Evolutionary conservation across 169 alveolate species (phyloP).

Genomic region (Babesia ovis): DNA sequence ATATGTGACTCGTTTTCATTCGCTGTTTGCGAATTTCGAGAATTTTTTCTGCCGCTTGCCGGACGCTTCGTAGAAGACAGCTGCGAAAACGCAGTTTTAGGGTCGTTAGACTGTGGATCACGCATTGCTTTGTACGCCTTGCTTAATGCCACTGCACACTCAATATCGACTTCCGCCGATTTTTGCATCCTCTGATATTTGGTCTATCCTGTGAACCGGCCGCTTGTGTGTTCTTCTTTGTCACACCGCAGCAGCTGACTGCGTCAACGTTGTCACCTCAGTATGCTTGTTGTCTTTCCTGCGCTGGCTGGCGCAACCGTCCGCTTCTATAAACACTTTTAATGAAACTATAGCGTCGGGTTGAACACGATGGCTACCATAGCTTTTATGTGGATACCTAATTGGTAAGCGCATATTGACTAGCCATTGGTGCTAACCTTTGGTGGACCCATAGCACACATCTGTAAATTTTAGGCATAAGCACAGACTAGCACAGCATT

Average conservation of each 20-base stretch:
- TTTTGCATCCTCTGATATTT: not conserved
- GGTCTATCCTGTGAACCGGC: not conserved
- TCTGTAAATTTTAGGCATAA: too few relatives aligned
- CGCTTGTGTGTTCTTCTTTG: too few relatives aligned
- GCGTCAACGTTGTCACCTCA: too few relatives aligned
- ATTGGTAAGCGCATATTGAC: not conserved
- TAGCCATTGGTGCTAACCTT: not conserved
- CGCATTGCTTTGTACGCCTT: constrained; percentile 14
- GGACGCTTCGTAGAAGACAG: not conserved
- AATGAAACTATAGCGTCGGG: not conserved
- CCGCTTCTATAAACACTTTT: not conserved
- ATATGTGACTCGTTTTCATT: not conserved
- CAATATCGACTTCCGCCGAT: not conserved
- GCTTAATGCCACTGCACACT: not conserved
- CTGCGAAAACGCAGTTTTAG: not conserved
- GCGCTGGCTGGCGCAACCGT: not conserved
- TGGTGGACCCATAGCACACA: too few relatives aligned
- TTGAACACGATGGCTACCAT: not conserved
- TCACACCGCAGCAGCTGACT: too few relatives aligned
- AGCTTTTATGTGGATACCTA: not conserved
- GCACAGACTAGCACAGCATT: too few relatives aligned
- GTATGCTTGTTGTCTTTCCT: not conserved
- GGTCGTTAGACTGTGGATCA: not conserved
- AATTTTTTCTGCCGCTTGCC: not conserved
- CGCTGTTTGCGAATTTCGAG: not conserved